Conservation (phyloP, 768 basidiomycete genomes). For the Rhizopogon salebrosus region DNA sequence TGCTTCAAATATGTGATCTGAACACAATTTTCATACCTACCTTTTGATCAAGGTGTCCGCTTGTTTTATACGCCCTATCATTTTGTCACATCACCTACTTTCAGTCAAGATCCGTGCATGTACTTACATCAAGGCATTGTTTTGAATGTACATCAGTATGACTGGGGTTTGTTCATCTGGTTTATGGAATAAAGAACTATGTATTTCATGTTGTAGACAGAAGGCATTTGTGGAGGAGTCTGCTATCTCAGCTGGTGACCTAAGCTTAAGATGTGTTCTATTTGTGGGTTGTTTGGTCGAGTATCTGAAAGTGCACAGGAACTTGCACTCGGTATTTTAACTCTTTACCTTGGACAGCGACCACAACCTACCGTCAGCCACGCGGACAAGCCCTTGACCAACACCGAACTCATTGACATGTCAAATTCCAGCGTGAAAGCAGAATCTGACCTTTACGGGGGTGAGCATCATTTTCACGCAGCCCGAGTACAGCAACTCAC, state of each 20-base stretch:
- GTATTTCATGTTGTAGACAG: slow-evolving; percentile 2
- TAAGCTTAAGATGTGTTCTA: no score
- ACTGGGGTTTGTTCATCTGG: neutral
- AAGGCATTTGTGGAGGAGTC: neutral
- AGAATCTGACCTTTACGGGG: slow-evolving; percentile 44
- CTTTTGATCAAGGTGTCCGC: neutral
- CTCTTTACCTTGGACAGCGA: neutral
- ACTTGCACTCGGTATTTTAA: neutral
- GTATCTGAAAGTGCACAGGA: slow-evolving; percentile 2
- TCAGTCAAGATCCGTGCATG: slow-evolving; percentile 1
- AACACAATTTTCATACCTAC: neutral
- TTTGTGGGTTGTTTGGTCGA: slow-evolving; percentile 1
- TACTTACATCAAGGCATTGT: slow-evolving; percentile 2
- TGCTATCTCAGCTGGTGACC: no score
- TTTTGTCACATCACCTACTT: slow-evolving; percentile 2
- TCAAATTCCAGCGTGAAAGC: slow-evolving; percentile 26
- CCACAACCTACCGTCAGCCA: slow-evolving; percentile 16
- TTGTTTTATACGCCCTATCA: slow-evolving; percentile 5
- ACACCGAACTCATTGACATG: slow-evolving; percentile 11
- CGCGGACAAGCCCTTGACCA: neutral
- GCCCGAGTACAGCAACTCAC: slow-evolving; percentile 2
- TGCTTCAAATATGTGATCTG: neutral
- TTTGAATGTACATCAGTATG: slow-evolving; percentile 1
- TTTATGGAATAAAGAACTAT: slow-evolving; percentile 2
- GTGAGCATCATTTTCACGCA: slow-evolving; percentile 22